Conservation (phyloP, 768 basidiomycete species). For the Botryobasidium botryosum region DNA sequence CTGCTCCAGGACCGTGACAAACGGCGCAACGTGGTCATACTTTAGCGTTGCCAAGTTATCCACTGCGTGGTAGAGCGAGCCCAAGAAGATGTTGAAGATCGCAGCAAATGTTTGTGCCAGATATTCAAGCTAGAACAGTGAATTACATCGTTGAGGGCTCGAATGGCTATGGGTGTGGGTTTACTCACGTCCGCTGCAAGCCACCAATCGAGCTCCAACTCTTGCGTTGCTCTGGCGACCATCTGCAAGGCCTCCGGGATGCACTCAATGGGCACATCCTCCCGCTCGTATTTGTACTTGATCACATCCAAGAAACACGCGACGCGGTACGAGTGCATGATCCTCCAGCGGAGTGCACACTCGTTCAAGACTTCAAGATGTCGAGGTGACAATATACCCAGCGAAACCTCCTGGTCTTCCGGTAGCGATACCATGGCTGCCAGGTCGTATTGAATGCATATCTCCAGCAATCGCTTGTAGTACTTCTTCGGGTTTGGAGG, state of each 20-base stretch:
- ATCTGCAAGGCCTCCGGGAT: constrained; percentile 75
- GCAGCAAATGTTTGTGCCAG: constrained; percentile 49
- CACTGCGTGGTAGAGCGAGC: constrained; percentile 68
- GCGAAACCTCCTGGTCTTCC: constrained; percentile 77
- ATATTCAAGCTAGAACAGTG: constrained; percentile 45
- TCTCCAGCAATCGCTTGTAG: constrained; percentile 71
- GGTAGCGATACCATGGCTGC: constrained; percentile 61
- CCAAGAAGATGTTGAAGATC: constrained; percentile 76
- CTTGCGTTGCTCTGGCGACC: constrained; percentile 50
- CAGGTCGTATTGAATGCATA: constrained; percentile 69
- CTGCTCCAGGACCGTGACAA: constrained; percentile 48
- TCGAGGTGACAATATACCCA: constrained; percentile 66
- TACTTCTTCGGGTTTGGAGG: constrained; percentile 74
- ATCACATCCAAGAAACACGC: constrained; percentile 75
- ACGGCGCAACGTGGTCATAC: constrained; percentile 47
- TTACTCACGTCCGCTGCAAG: constrained; percentile 59
- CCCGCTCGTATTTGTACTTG: constrained; percentile 70
- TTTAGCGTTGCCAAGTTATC: constrained; percentile 62
- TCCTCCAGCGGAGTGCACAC: constrained; percentile 80
- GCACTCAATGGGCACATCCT: constrained; percentile 87
- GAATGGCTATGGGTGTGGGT: background rate
- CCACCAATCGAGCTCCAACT: constrained; percentile 63
- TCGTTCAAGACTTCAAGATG: constrained; percentile 78
- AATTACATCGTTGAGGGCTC: constrained; percentile 5
- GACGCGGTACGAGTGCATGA: constrained; percentile 60